These are phyloP conservation scores for Coccomyxa sp. DNA, from an alignment of 139 green algal species.

Conservation along the genomic window DNA sequence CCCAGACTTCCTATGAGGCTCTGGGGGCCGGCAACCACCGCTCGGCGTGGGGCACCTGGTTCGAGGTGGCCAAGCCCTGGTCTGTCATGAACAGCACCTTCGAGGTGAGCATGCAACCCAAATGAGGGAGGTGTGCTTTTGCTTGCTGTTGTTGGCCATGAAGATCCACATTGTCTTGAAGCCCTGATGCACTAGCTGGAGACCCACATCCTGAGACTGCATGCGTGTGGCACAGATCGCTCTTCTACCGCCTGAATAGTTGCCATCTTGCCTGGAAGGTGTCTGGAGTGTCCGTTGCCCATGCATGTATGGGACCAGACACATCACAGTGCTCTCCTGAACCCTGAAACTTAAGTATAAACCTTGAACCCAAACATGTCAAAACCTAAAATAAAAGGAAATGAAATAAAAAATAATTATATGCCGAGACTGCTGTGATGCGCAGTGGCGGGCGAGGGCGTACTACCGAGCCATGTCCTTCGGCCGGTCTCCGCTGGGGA, in stretches of 20 bases:
- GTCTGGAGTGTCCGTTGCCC: neutral
- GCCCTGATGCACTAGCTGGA: too few relatives aligned
- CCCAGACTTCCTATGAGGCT: neutral
- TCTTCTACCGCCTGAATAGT: neutral
- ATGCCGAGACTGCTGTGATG: neutral
- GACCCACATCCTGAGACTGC: neutral
- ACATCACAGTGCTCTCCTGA: neutral
- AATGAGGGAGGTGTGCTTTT: neutral
- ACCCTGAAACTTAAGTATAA: neutral
- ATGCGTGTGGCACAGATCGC: neutral
- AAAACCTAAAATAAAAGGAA: neutral
- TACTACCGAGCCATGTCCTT: neutral
- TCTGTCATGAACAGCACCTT: neutral
- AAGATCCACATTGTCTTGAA: too few relatives aligned
- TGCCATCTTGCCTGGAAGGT: neutral
- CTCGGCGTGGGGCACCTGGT: slow-evolving; percentile 1
- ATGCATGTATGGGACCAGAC: neutral
- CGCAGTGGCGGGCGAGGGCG: neutral
- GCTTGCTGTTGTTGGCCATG: too few relatives aligned
- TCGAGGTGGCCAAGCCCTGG: neutral
- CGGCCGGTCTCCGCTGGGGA: neutral
- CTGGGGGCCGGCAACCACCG: neutral
- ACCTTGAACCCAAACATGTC: too few relatives aligned
- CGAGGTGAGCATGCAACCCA: neutral
- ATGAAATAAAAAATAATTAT: neutral